Base-by-base conservation (phyloP, 2,329 filamentous ascomycete species). In the Diaporthe citrichinensis region DNA sequence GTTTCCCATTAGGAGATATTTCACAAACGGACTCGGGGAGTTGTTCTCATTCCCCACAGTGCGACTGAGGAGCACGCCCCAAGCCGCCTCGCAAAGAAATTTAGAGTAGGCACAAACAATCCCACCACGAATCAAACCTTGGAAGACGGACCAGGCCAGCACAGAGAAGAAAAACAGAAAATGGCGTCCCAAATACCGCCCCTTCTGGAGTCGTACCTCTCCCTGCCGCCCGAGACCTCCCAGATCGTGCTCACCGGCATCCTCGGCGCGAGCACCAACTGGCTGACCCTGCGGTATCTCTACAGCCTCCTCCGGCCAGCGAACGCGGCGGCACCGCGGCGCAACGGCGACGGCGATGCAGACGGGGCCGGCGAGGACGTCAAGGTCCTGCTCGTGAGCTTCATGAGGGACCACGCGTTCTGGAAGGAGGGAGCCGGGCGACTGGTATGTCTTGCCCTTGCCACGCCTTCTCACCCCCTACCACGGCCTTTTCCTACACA, bases 341-440 rank as follows among this genome's bases (percentile, higher is more conserved):
- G 34, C 61, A 25, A 71, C 36, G 46, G 57, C 78, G 77, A 75
- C 76, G 25, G 65, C 69, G 68, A 78, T 67, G 36, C 49, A 65
- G 81, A 78, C 4, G 80, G 81, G 77, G 80, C 74, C 53, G 78
- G 79, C 20, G 81, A 81, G 15, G 84, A 85, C 58, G 84, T 83
- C 36, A 88, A 86, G 68, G 89, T 98, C 0, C 87, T 98, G 4
- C 87, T 98, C 4, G 92, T 97, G 75, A 97, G 94, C 85, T 98
- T 97, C 84, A 86, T 98, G 84, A 90, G 94, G 76, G 93, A 96
- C 80, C 90, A 89, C 78, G 86, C 90, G 1, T 97, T 98, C 81
- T 98, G 95, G 95, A 92, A 87, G 77, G 90, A 92, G 4, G 93
- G 94, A 68, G 89, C 89, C 2, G 89, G 91, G 72, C 92, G 92